Evolutionary conservation across 345 rosid genomes (phyloP).

Genomic region (Murraya paniculata): DNA sequence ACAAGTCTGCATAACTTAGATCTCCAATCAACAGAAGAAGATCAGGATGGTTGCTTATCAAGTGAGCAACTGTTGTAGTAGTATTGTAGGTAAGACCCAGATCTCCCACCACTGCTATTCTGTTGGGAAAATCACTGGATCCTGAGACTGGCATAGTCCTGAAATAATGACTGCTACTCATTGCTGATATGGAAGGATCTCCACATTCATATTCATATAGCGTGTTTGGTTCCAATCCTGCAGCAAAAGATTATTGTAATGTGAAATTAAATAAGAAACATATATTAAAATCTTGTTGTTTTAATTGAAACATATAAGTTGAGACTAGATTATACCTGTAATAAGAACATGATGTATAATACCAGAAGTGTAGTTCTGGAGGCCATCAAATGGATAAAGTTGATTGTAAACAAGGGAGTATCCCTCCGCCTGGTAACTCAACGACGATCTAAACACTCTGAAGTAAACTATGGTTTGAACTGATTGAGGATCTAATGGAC

Average conservation of each 20-base stretch:
- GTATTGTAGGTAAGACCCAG: slow-evolving; percentile 85
- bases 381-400: slow-evolving; percentile 53
- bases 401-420: slow-evolving; percentile 62
- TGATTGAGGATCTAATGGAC: slow-evolving; percentile 45
- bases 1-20: slow-evolving; percentile 71
- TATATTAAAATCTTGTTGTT: neutral
- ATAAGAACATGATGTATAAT: slow-evolving; percentile 83
- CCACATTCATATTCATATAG: slow-evolving; percentile 67
- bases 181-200: slow-evolving; percentile 56
- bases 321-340: slow-evolving; percentile 33
- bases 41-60: slow-evolving; percentile 73
- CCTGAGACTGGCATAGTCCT: slow-evolving; percentile 70
- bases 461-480: slow-evolving; percentile 67
- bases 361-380: slow-evolving; percentile 76
- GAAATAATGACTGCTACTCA: slow-evolving; percentile 49
- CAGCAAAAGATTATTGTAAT: slow-evolving; percentile 1
- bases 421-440: slow-evolving; percentile 43
- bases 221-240: slow-evolving; percentile 60
- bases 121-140: slow-evolving; percentile 52
- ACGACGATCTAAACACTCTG: slow-evolving; percentile 28
- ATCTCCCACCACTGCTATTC: slow-evolving; percentile 75
- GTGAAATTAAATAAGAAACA: neutral
- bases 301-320: neutral
- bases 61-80: slow-evolving; percentile 53
- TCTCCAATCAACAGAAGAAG: slow-evolving; percentile 80